phyloP scores from a whole-genome alignment of 805 yeast species.

The Teunomyces barrocoloradensis region DNA sequence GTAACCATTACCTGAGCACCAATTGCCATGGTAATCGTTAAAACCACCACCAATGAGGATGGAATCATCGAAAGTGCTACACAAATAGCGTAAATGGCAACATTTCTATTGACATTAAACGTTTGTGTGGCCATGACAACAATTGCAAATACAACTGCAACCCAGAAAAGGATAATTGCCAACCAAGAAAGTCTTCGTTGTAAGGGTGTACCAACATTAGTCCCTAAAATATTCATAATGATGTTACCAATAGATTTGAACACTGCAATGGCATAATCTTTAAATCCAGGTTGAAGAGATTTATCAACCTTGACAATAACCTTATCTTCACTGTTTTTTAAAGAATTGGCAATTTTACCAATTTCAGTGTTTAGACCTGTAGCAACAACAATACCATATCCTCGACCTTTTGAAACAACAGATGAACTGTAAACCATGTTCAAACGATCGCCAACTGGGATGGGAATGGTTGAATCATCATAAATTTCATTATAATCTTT shows the following conservation, averaged over 20 bases:
- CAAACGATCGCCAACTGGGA: slow-evolving; percentile 37
- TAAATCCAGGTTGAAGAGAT: slow-evolving; percentile 33
- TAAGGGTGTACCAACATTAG: slow-evolving; percentile 46
- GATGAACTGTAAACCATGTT: slow-evolving; percentile 37
- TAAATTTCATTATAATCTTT: slow-evolving; percentile 36
- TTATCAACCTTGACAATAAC: slow-evolving; percentile 33
- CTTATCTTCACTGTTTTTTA: slow-evolving; percentile 19
- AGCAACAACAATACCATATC: slow-evolving; percentile 36
- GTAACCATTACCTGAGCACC: slow-evolving; percentile 39
- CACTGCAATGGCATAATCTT: slow-evolving; percentile 33
- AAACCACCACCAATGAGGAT: slow-evolving; percentile 36
- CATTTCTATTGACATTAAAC: slow-evolving; percentile 30
- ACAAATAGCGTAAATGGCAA: slow-evolving; percentile 40
- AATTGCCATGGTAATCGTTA: slow-evolving; percentile 41
- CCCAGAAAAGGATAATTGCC: slow-evolving; percentile 51
- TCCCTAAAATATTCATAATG: slow-evolving; percentile 45
- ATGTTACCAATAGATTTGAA: slow-evolving; percentile 42
- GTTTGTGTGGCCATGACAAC: slow-evolving; percentile 38
- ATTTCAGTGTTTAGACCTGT: slow-evolving; percentile 42
- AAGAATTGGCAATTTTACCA: slow-evolving; percentile 40
- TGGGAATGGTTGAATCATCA: slow-evolving; percentile 32
- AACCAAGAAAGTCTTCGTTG: slow-evolving; percentile 47
- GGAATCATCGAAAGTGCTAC: slow-evolving; percentile 43
- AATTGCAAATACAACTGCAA: slow-evolving; percentile 39
- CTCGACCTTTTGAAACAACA: slow-evolving; percentile 42